These are phyloP conservation scores for Daldinia sp. DNA, from an alignment of 2,329 filamentous ascomycete genomes.

Conservation along the genomic window DNA sequence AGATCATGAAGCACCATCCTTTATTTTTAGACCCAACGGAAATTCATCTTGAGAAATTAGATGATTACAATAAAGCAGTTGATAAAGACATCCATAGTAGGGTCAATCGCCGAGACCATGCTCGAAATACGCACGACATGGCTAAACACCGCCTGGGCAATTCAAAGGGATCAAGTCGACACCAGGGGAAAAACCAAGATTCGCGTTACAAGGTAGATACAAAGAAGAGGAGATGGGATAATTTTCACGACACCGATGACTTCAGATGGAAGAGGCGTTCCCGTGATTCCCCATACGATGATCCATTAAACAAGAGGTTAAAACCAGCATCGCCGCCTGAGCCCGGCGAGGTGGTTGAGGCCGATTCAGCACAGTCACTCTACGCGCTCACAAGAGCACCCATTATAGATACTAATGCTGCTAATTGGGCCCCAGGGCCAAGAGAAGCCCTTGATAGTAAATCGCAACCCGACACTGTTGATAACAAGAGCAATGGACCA, in stretches of 20 bases:
- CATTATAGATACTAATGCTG: not conserved
- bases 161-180: conserved; percentile 27
- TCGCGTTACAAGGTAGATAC: conserved; percentile 30
- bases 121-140: conserved; percentile 27
- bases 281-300: conserved; percentile 27
- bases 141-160: conserved; percentile 32
- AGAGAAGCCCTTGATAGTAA: conserved; percentile 9
- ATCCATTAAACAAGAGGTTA: conserved; percentile 35
- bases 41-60: conserved; percentile 41
- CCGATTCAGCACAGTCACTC: conserved; percentile 21
- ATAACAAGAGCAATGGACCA: conserved; percentile 3
- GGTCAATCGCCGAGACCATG: conserved; percentile 39
- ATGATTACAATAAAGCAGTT: conserved; percentile 41
- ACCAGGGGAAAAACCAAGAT: conserved; percentile 36
- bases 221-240: conserved; percentile 44
- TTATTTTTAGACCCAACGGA: conserved; percentile 45
- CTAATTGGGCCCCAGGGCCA: conserved; percentile 7
- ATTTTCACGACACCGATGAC: conserved; percentile 28
- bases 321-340: conserved; percentile 47
- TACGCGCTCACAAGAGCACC: conserved; percentile 19
- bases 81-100: conserved; percentile 18
- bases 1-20: conserved; percentile 49
- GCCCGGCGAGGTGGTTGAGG: conserved; percentile 46
- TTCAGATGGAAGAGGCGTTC: conserved; percentile 21
- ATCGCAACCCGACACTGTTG: not conserved